A percentile compares a stretch with the other conserved stretches of the same genome.
Evolutionary conservation across 1,284 basidiomycete genomes (phyloP).

Genomic region (Rhodotorula sp.): DNA sequence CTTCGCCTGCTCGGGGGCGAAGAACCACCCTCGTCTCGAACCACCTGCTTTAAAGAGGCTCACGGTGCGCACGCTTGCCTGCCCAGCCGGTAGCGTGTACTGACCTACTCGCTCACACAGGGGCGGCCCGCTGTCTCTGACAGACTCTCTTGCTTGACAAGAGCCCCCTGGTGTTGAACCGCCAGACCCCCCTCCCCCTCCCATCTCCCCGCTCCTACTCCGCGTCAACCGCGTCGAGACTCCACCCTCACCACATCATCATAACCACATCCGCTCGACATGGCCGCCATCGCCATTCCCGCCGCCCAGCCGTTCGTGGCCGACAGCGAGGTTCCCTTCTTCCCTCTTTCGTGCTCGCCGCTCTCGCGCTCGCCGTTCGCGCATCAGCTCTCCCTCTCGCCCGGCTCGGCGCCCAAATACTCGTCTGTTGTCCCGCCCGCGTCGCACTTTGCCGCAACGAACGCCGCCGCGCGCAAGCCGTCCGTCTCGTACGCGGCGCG

Average conservation of each 20-base stretch:
- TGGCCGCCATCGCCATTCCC: conserved; percentile 43
- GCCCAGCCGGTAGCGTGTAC: not conserved
- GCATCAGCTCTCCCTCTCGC: conserved; percentile 32
- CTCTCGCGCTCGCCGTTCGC: conserved; percentile 33
- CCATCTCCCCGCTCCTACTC: not conserved
- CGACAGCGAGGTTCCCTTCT: conserved; percentile 16
- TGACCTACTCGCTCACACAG: not conserved
- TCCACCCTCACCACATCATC: not conserved
- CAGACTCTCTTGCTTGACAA: conserved; percentile 24
- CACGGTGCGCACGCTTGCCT: not conserved
- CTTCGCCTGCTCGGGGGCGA: conserved; percentile 32
- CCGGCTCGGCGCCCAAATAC: conserved; percentile 25
- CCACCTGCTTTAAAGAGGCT: conserved; percentile 5
- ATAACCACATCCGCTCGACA: not conserved
- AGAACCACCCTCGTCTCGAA: conserved; percentile 21
- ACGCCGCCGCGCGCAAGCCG: conserved; percentile 2
- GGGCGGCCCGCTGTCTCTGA: conserved; percentile 26
- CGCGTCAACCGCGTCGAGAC: not conserved
- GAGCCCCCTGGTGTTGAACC: conserved; percentile 7
- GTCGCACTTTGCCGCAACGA: conserved; percentile 3
- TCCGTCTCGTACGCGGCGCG: conserved; percentile 7
- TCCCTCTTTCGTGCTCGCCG: conserved; percentile 32
- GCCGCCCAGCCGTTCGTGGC: conserved; percentile 22
- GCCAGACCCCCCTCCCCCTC: not conserved
- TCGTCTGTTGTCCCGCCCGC: conserved; percentile 8